A percentile compares a stretch with the other conserved stretches of the same genome.
Evolutionary conservation across 78 protist genomes (phyloP).

Genomic region (Speleostelium caveatum): DNA sequence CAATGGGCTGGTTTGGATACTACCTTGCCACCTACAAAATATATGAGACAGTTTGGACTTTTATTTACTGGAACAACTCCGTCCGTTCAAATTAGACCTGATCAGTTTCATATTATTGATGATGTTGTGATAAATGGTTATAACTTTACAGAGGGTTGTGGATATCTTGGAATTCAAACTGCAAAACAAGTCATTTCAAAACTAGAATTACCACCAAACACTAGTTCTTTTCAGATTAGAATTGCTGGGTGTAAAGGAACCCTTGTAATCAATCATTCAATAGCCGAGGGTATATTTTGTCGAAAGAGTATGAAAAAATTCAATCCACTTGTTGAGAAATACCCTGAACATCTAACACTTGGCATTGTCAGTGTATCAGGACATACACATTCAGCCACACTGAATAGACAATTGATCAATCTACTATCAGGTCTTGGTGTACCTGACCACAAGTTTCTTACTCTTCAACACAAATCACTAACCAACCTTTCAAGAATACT

Average conservation of each 20-base stretch:
- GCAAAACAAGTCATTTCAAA: background rate
- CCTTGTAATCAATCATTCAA: background rate
- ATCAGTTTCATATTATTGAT: background rate
- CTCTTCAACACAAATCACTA: background rate
- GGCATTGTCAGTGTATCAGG: conserved; percentile 33
- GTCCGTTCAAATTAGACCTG: background rate
- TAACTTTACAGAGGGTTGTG: conserved; percentile 58
- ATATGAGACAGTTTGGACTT: background rate
- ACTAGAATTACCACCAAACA: background rate
- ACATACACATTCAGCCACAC: conserved; percentile 2
- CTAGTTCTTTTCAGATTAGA: conserved; percentile 69
- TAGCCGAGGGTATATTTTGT: too few relatives aligned
- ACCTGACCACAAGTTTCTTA: conserved; percentile 25
- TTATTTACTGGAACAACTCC: conserved; percentile 13
- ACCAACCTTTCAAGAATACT: background rate
- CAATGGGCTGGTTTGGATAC: background rate
- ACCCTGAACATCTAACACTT: conserved; percentile 10
- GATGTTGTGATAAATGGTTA: background rate
- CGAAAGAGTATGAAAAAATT: conserved; percentile 54
- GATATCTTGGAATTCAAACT: conserved; percentile 11
- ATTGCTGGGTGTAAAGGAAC: conserved; percentile 80
- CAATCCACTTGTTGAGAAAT: background rate
- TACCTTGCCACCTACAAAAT: background rate
- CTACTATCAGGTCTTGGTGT: conserved; percentile 41
- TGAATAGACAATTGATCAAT: conserved; percentile 48